phyloP scores from a whole-genome alignment of 1,139 yeast species.

The Geotrichum klebahnii region DNA sequence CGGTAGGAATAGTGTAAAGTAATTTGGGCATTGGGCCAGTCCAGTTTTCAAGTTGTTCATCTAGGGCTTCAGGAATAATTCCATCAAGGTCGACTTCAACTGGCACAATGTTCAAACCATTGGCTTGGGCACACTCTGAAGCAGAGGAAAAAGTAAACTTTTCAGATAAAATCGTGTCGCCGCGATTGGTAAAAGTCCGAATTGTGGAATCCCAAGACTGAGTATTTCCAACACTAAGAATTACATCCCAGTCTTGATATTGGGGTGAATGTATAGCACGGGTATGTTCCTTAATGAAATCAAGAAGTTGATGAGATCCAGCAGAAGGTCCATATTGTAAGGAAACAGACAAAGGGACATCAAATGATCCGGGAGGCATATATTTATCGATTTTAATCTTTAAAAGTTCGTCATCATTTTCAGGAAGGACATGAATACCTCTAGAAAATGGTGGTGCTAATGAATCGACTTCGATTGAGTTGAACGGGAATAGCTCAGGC shows the following conservation, averaged over 20 bases:
- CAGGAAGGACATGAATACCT: conserved; percentile 69
- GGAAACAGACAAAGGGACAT: conserved; percentile 75
- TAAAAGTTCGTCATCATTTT: conserved; percentile 45
- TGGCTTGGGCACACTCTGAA: conserved; percentile 73
- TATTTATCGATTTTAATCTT: conserved; percentile 11
- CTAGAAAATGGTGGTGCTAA: conserved; percentile 72
- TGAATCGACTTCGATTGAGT: conserved; percentile 60
- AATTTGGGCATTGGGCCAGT: conserved; percentile 67
- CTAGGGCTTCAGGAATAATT: conserved; percentile 69
- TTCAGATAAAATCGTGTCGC: conserved; percentile 78
- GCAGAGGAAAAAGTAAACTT: conserved; percentile 81
- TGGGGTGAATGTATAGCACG: conserved; percentile 55
- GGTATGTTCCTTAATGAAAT: conserved; percentile 76
- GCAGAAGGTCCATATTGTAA: conserved; percentile 85
- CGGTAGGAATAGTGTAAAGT: conserved; percentile 83
- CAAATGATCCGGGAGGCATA: conserved; percentile 35
- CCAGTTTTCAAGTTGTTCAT: conserved; percentile 64
- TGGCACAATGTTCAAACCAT: conserved; percentile 65
- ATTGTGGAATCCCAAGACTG: conserved; percentile 82
- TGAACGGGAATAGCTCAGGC: conserved; percentile 88
- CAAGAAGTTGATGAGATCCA: conserved; percentile 68
- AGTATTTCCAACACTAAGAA: conserved; percentile 75
- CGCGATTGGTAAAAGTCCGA: conserved; percentile 72
- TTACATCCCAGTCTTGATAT: conserved; percentile 64
- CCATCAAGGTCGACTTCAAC: conserved; percentile 78